These are phyloP conservation scores for Elymus sibiricus DNA, from an alignment of 176 grass and related monocot species.

Conservation along the genomic window DNA sequence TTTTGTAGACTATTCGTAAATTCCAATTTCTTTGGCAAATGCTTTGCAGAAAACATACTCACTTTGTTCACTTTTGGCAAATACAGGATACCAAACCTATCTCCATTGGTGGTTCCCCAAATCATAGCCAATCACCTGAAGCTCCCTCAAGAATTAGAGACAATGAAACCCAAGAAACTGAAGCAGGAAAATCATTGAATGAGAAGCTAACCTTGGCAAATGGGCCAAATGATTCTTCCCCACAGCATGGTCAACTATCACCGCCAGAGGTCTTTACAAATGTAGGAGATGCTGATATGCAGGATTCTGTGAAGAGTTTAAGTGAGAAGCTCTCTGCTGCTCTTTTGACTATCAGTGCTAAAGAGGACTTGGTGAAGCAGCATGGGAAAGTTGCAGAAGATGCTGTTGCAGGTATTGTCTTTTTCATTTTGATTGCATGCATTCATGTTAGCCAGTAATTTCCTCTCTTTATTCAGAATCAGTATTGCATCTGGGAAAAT, in stretches of 20 bases:
- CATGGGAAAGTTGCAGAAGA: slow-evolving; percentile 96
- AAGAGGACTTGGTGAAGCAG: slow-evolving; percentile 95
- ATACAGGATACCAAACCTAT: slow-evolving; percentile 46
- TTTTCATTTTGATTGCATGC: neutral
- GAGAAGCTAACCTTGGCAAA: slow-evolving; percentile 31
- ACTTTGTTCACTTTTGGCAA: slow-evolving; percentile 5
- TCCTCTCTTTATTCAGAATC: slow-evolving; percentile 1
- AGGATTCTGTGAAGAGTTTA: slow-evolving; percentile 73
- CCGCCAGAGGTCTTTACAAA: slow-evolving; percentile 27
- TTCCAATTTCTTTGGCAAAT: slow-evolving; percentile 2
- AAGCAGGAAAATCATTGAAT: slow-evolving; percentile 29
- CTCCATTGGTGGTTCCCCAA: slow-evolving; percentile 37
- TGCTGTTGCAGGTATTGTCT: slow-evolving; percentile 78
- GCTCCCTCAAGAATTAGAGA: slow-evolving; percentile 41
- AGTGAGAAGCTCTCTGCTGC: slow-evolving; percentile 83
- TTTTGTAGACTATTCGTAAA: neutral
- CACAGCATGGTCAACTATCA: slow-evolving; percentile 26
- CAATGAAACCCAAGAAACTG: slow-evolving; percentile 35
- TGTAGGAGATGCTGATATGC: slow-evolving; percentile 24
- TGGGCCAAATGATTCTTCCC: slow-evolving; percentile 36
- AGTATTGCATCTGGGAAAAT: neutral
- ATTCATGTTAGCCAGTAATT: neutral
- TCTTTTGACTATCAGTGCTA: slow-evolving; percentile 72
- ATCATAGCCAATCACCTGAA: slow-evolving; percentile 48
- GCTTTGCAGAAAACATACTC: slow-evolving; percentile 21